These are phyloP conservation scores for Nakazawaea molendinolei DNA, from an alignment of 805 yeast species.

Conservation along the genomic window DNA sequence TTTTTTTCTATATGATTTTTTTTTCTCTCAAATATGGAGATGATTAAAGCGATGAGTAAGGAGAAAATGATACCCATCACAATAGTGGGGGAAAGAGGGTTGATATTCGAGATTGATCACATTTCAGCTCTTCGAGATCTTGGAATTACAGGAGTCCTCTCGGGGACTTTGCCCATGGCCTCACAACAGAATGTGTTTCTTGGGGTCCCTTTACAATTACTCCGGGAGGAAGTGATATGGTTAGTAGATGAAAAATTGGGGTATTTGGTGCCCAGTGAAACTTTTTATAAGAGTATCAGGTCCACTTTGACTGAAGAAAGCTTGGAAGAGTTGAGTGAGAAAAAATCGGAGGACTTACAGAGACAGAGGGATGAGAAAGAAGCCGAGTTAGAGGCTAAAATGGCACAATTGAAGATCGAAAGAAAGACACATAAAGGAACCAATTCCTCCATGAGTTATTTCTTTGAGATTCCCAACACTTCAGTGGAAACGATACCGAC, in stretches of 20 bases:
- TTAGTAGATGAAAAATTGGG: conserved; percentile 39
- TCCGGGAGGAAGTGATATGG: conserved; percentile 70
- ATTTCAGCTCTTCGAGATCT: conserved; percentile 48
- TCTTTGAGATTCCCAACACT: conserved; percentile 15
- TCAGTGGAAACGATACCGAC: conserved; percentile 14
- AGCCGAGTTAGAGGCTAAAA: conserved; percentile 14
- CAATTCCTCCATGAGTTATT: conserved; percentile 10
- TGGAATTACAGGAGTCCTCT: conserved; percentile 69
- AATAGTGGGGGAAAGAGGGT: conserved; percentile 35
- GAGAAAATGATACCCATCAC: conserved; percentile 23
- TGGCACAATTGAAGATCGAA: conserved; percentile 9
- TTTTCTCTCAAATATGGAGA: not conserved
- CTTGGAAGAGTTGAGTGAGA: conserved; percentile 8
- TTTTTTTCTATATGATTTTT: not conserved
- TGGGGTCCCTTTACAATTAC: conserved; percentile 73
- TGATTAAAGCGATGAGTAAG: not conserved
- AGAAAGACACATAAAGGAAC: not conserved
- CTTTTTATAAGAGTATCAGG: conserved; percentile 20
- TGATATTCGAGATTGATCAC: conserved; percentile 53
- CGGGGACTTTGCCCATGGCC: conserved; percentile 82
- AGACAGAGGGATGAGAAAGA: conserved; percentile 14
- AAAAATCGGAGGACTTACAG: conserved; percentile 12
- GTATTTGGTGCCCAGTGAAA: conserved; percentile 34
- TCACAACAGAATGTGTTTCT: conserved; percentile 90
- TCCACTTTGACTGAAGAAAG: conserved; percentile 13